These are phyloP conservation scores for Parsonsia alboflavescens DNA, from an alignment of 257 asterid species.

Conservation along the genomic window DNA sequence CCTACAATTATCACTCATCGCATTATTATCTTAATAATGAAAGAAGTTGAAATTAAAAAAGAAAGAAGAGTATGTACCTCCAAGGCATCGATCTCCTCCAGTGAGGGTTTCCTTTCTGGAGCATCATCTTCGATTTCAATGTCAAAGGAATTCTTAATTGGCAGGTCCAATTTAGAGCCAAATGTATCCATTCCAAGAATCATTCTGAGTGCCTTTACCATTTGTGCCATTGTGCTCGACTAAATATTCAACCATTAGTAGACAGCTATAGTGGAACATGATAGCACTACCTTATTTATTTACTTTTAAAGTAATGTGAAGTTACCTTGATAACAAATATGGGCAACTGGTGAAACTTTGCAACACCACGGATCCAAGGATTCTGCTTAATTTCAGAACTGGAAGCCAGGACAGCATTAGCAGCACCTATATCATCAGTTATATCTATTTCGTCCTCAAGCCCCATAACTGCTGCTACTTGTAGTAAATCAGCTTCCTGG, in stretches of 20 bases:
- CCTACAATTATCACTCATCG: neutral
- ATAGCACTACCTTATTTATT: neutral
- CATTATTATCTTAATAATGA: neutral
- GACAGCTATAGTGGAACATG: neutral
- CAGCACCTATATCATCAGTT: conserved; percentile 70
- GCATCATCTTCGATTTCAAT: conserved; percentile 84
- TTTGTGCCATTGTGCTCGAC: conserved; percentile 93
- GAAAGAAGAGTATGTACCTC: conserved; percentile 42
- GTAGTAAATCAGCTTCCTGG: conserved; percentile 80
- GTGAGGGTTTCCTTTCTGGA: conserved; percentile 73
- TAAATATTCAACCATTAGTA: conserved; percentile 24
- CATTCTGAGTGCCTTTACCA: conserved; percentile 91
- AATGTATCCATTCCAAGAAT: conserved; percentile 72
- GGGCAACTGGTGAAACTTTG: conserved; percentile 79
- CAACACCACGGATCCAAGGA: conserved; percentile 94
- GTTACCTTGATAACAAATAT: conserved; percentile 84
- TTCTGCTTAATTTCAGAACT: conserved; percentile 71
- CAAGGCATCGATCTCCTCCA: conserved; percentile 97
- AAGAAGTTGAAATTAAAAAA: neutral
- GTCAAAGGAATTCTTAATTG: conserved; percentile 36
- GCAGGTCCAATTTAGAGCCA: conserved; percentile 39
- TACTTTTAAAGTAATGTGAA: neutral
- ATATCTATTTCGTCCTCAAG: conserved; percentile 74
- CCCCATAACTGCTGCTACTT: conserved; percentile 92
- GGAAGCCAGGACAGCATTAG: conserved; percentile 81